Evolutionary conservation across 139 green algal species (phyloP).

Genomic region (Dunaliella sp.): DNA sequence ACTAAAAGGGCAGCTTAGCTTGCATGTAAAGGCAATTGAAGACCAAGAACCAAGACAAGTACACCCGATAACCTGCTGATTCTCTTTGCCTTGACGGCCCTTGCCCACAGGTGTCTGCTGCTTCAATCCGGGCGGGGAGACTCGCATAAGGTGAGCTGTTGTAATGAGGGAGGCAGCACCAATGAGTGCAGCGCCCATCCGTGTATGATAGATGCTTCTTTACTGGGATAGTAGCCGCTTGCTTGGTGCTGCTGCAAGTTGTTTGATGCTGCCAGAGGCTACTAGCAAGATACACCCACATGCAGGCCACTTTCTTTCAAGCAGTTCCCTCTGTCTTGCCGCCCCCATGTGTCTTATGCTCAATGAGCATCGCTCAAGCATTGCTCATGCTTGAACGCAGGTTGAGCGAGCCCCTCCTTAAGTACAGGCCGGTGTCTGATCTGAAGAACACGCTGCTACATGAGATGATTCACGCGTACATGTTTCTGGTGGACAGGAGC

Average conservation of each 20-base stretch:
- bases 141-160: not conserved
- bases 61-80: too few relatives aligned
- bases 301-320: too few relatives aligned
- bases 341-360: too few relatives aligned
- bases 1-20: not conserved
- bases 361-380: too few relatives aligned
- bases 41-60: not conserved
- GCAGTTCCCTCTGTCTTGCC: too few relatives aligned
- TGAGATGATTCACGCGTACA: constrained; percentile 84
- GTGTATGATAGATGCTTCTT: too few relatives aligned
- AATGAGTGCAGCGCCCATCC: not conserved
- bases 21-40: not conserved
- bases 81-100: too few relatives aligned
- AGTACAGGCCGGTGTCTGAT: constrained; percentile 26
- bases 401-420: constrained; percentile 76
- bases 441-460: constrained; percentile 72
- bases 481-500: constrained; percentile 51
- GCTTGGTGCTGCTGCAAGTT: too few relatives aligned
- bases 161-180: too few relatives aligned
- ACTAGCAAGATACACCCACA: too few relatives aligned
- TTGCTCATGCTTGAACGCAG: constrained; percentile 48
- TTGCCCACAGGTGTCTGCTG: not conserved
- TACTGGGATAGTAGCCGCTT: too few relatives aligned
- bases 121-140: not conserved
- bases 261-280: too few relatives aligned